Percentiles rank a stretch among this genome's conserved stretches.
These are phyloP conservation scores for Heliamphora pulchella DNA, from an alignment of 179 eudicot genomes.

Conservation along the genomic window DNA sequence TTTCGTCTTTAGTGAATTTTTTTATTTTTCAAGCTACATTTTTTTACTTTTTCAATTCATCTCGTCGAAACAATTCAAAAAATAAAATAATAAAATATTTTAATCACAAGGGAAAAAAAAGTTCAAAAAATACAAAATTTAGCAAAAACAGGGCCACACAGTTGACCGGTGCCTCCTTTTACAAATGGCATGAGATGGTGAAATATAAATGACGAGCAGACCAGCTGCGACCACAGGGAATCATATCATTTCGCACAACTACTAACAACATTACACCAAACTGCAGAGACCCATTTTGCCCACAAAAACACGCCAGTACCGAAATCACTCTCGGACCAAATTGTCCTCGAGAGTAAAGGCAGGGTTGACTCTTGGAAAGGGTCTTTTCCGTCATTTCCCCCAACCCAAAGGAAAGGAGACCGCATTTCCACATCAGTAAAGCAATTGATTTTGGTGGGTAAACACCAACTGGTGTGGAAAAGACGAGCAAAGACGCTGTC, in stretches of 20 bases:
- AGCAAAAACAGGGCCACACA: not conserved
- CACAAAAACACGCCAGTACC: constrained; percentile 30
- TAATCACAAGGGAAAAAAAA: not conserved
- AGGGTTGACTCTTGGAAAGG: not conserved
- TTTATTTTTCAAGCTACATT: too few species aligned
- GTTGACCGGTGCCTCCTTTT: too few species aligned
- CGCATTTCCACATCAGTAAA: too few species aligned
- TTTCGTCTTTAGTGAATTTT: not conserved
- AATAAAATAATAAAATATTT: too few species aligned
- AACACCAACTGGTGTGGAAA: too few species aligned
- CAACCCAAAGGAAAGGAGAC: not conserved
- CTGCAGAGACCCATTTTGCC: constrained; percentile 22
- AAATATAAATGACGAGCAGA: not conserved
- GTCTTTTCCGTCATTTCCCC: constrained; percentile 13
- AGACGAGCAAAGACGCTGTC: too few species aligned
- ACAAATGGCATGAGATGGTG: too few species aligned
- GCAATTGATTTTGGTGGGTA: too few species aligned
- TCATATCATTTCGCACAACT: constrained; percentile 15
- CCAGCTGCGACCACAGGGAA: constrained; percentile 11
- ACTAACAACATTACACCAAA: constrained; percentile 30
- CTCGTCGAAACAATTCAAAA: too few species aligned
- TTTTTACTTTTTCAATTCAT: too few species aligned
- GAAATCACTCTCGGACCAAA: constrained; percentile 15
- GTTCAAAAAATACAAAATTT: not conserved
- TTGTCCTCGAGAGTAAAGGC: constrained; percentile 18